phyloP scores from a whole-genome alignment of 495 filamentous ascomycete species.

The Cercophora samala region DNA sequence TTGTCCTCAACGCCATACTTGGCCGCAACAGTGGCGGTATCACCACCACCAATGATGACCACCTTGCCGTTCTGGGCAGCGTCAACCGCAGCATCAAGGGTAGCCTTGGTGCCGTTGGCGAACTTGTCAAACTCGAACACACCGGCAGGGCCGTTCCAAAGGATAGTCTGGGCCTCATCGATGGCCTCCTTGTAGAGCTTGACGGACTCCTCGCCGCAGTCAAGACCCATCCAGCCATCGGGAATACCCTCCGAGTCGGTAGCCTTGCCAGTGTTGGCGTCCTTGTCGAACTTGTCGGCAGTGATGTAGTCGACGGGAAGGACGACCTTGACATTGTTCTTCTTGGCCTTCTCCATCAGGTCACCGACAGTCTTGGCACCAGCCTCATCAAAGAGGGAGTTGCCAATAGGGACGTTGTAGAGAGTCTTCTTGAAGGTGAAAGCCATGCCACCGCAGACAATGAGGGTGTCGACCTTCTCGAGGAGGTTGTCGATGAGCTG shows the following conservation, averaged over 20 bases:
- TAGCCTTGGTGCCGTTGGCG: constrained; percentile 83
- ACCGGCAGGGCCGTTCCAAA: constrained; percentile 97
- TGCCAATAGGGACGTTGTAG: constrained; percentile 83
- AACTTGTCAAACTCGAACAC: constrained; percentile 98
- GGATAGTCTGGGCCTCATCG: constrained; percentile 85
- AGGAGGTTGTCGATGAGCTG: constrained; percentile 98
- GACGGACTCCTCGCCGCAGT: constrained; percentile 84
- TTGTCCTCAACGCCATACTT: constrained; percentile 96
- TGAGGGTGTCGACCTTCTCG: constrained; percentile 91
- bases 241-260: constrained; percentile 88
- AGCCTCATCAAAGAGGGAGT: constrained; percentile 89
- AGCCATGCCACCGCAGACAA: constrained; percentile 97
- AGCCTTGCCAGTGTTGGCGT: constrained; percentile 76
- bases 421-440: constrained; percentile 99
- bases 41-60: constrained; percentile 97
- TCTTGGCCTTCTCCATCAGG: constrained; percentile 92
- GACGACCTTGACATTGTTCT: constrained; percentile 89
- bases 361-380: constrained; percentile 88
- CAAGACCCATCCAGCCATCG: constrained; percentile 95
- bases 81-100: constrained; percentile 77
- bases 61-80: constrained; percentile 79
- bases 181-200: constrained; percentile 84
- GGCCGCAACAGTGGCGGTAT: constrained; percentile 95
- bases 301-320: constrained; percentile 94
- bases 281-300: constrained; percentile 86